These are phyloP conservation scores for Pneumocystis jirovecii DNA, from an alignment of 1,139 yeast genomes.

Conservation along the genomic window DNA sequence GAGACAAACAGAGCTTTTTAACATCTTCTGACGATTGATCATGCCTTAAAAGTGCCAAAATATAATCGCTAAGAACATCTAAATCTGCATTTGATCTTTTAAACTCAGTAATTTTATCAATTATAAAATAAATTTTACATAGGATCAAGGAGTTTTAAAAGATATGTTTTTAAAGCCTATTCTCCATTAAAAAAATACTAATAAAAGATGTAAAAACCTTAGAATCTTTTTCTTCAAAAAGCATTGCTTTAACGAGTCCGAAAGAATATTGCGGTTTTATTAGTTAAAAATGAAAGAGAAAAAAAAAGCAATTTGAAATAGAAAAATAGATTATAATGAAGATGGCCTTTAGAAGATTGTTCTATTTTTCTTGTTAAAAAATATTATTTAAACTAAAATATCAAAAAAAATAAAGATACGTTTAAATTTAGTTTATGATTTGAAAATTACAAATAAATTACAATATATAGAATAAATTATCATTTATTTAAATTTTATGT, in stretches of 20 bases:
- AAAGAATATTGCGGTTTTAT: background rate
- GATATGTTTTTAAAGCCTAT: background rate
- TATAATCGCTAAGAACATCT: conserved; percentile 32
- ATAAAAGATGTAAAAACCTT: background rate
- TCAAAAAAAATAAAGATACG: background rate
- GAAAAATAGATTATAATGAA: background rate
- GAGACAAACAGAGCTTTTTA: conserved; percentile 23
- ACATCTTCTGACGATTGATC: conserved; percentile 25
- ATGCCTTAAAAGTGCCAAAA: conserved; percentile 30
- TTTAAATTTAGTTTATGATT: no score
- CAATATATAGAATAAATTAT: no score
- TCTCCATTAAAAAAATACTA: background rate
- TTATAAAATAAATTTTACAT: background rate
- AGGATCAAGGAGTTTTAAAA: background rate
- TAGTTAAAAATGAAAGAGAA: background rate
- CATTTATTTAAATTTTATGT: background rate
- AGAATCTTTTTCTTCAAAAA: background rate
- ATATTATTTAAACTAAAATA: no score
- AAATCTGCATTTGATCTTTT: conserved; percentile 31
- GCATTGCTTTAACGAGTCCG: background rate
- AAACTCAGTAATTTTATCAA: conserved; percentile 28
- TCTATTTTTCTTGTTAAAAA: no score
- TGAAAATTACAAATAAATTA: no score
- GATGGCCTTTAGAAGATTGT: no score
- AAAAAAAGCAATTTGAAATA: background rate